Evolutionary conservation across 192 early-diverging fungal species (phyloP).

Genomic region (Kappamyces sp.): DNA sequence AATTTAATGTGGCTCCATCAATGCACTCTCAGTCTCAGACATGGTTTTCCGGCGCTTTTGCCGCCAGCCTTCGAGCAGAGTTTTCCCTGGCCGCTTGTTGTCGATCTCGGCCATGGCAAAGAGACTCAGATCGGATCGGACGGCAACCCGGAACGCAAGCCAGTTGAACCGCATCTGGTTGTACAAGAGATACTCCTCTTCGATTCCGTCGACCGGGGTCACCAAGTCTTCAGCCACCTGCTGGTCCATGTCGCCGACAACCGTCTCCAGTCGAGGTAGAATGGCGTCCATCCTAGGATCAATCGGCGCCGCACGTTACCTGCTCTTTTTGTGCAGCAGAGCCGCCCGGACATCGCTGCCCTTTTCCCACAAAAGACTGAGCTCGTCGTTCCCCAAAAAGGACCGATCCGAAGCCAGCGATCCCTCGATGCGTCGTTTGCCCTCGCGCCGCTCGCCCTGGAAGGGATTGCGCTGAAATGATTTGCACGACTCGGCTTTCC

Average conservation of each 20-base stretch:
- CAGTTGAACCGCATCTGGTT: conserved; percentile 24
- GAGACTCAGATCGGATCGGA: background rate
- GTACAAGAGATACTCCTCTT: conserved; percentile 27
- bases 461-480: conserved; percentile 56
- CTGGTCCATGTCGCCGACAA: conserved; percentile 34
- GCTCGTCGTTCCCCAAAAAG: conserved; percentile 31
- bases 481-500: conserved; percentile 67
- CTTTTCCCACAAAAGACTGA: conserved; percentile 27
- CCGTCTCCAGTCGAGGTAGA: conserved; percentile 21
- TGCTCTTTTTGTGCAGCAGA: conserved; percentile 16
- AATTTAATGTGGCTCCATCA: conserved; percentile 2
- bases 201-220: conserved; percentile 13
- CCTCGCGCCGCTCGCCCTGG: conserved; percentile 30
- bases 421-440: conserved; percentile 25
- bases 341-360: conserved; percentile 18
- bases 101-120: conserved; percentile 20
- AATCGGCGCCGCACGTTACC: conserved; percentile 7
- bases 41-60: background rate
- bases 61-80: conserved; percentile 26
- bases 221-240: conserved; percentile 29
- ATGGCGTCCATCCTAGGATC: conserved; percentile 15
- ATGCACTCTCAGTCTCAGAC: conserved; percentile 18
- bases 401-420: conserved; percentile 15
- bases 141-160: background rate
- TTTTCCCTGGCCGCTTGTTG: conserved; percentile 16